Evolutionary conservation across 805 yeast species (phyloP).

Genomic region (Saccharomycopsis sp.): DNA sequence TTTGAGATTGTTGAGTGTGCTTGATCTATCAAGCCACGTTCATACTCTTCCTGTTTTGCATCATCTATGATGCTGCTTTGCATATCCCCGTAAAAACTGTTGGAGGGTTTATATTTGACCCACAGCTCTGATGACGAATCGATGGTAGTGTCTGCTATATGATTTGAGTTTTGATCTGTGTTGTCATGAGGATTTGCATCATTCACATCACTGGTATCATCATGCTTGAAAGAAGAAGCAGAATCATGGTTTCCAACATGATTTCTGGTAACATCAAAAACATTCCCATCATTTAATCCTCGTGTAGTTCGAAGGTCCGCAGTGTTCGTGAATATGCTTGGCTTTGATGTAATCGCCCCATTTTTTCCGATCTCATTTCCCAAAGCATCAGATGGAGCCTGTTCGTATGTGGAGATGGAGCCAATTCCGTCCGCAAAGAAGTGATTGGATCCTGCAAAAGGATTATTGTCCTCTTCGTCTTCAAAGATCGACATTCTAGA

Average conservation of each 20-base stretch:
- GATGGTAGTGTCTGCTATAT: too few relatives aligned
- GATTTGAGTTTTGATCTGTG: too few relatives aligned
- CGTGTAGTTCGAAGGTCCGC: too few relatives aligned
- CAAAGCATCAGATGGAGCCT: not conserved
- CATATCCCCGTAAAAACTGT: not conserved
- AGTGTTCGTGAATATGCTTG: not conserved
- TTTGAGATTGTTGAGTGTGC: conserved; percentile 12
- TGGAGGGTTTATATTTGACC: conserved; percentile 6
- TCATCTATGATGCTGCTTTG: conserved; percentile 8
- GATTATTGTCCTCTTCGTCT: conserved; percentile 32
- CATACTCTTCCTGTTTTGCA: conserved; percentile 16
- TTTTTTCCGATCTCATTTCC: not conserved
- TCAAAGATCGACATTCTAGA: conserved; percentile 16
- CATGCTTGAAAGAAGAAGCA: not conserved
- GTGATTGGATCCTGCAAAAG: conserved; percentile 31
- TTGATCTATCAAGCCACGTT: conserved; percentile 14
- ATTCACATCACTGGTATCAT: not conserved
- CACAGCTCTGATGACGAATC: conserved; percentile 12
- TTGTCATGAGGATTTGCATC: too few relatives aligned
- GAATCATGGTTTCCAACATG: too few relatives aligned
- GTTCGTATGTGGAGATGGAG: too few relatives aligned
- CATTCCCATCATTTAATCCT: not conserved
- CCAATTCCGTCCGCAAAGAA: conserved; percentile 31
- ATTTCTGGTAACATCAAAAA: too few relatives aligned
- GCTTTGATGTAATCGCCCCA: not conserved